Conservation (phyloP, 1,284 basidiomycete genomes). For the Cutaneotrichosporon spelunceum region DNA sequence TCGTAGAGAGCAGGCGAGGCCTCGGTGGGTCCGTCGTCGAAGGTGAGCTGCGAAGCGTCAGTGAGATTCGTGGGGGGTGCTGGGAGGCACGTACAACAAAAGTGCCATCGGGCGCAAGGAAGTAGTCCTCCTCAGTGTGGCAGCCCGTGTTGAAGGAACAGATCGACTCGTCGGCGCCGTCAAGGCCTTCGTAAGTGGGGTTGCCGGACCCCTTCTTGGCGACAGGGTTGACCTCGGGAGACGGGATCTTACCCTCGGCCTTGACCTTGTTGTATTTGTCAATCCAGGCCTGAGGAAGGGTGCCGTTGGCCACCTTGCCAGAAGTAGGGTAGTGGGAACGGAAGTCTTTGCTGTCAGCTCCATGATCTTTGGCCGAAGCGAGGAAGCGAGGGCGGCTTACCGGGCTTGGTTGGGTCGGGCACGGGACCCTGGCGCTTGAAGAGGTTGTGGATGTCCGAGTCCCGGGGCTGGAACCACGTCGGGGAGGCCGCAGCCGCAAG, state of each 20-base stretch:
- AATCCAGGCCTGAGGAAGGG: constrained; percentile 30
- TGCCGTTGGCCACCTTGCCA: constrained; percentile 15
- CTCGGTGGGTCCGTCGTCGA: constrained; percentile 57
- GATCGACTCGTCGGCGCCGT: constrained; percentile 33
- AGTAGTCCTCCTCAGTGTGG: constrained; percentile 34
- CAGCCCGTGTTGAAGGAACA: constrained; percentile 50
- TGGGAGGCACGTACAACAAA: constrained; percentile 36
- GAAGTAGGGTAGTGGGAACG: constrained; percentile 24
- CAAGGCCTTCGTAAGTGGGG: constrained; percentile 28
- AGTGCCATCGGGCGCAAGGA: constrained; percentile 36
- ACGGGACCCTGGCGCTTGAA: constrained; percentile 25
- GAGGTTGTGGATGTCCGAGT: constrained; percentile 21
- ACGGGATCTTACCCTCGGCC: constrained; percentile 8
- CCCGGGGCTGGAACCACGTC: constrained; percentile 18
- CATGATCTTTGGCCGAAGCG: not conserved
- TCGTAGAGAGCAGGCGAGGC: constrained; percentile 55
- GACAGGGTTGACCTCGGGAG: constrained; percentile 18
- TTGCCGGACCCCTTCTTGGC: constrained; percentile 23
- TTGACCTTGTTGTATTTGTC: constrained; percentile 24
- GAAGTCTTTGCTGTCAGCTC: constrained; percentile 13
- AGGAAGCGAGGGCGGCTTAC: constrained; percentile 2
- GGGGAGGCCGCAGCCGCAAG: constrained; percentile 8
- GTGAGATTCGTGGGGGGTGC: not conserved
- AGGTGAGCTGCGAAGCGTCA: constrained; percentile 41
- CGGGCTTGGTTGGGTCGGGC: constrained; percentile 20